Evolutionary conservation across 768 basidiomycete genomes (phyloP), one percentile per base, ranked within the genome.

Genomic region (Tricholoma matsutake): DNA sequence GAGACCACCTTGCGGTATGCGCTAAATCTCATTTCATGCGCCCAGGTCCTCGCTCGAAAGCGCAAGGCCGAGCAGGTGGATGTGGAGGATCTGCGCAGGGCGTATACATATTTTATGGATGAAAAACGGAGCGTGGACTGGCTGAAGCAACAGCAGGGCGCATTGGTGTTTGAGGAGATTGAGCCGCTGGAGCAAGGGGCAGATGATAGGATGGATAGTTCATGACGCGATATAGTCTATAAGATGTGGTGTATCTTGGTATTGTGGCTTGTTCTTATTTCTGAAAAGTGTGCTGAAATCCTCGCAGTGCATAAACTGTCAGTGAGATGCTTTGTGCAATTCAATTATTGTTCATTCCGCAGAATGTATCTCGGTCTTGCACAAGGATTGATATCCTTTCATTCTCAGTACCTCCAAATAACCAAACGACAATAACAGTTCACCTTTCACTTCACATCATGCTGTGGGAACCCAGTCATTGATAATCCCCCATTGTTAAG

Each of bases 1-100:
- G 86, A 94, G 64, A 96, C 96, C 6, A 97, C 95, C 0, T 80
- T 98, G 41, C 89, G 96, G 59, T 98, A 97, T 70, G 91, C 94
- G 0, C 84, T 98, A 47, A 96, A 98, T 76, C 79, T 98, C 59
- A 98, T 99, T 64, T 95, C 96, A 1, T 94, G 94, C 53, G 92
- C 91, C 0, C 87, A 92, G 64, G 85, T 97, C 49, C 79, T 96
- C 16, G 91, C 96, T 6, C 81, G 85, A 63, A 89, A 94, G 68
- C 85, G 96, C 31, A 95, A 93, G 66, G 79, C 84, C 8, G 87
- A 88, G 57, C 78, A 81, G 32, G 95, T 98, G 9, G 92, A 89
- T 41, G 89, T 92, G 0, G 87, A 90, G 54, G 96, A 98, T 72
- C 79, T 98, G 32, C 77, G 90, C 54, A 80, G 89, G 57, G 92